These are phyloP conservation scores for Fusarium ramigenum DNA, from an alignment of 2,329 filamentous ascomycete genomes.

Conservation along the genomic window DNA sequence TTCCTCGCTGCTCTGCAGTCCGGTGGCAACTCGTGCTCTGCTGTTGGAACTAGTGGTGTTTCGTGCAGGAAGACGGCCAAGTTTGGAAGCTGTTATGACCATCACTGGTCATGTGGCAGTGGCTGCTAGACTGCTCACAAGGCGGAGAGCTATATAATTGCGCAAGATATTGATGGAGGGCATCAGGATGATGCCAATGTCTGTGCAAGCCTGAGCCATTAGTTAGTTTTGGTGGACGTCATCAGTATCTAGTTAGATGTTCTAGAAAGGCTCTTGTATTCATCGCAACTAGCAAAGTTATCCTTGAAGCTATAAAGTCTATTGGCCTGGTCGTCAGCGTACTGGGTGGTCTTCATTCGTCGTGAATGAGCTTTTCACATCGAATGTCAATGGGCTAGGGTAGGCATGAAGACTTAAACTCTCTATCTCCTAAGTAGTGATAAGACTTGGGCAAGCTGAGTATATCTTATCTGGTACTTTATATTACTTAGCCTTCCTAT, in stretches of 20 bases:
- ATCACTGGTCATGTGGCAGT: not conserved
- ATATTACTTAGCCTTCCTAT: no score
- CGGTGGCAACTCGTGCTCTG: not conserved
- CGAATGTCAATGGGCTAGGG: not conserved
- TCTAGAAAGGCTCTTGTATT: accelerated
- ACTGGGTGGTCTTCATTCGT: accelerated
- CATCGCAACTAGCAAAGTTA: accelerated
- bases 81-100: conserved; percentile 12
- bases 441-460: not conserved
- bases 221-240: no score
- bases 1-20: conserved; percentile 1
- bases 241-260: accelerated
- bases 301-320: accelerated
- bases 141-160: accelerated
- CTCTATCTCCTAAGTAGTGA: no score
- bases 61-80: not conserved
- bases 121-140: not conserved
- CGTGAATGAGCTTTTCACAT: not conserved
- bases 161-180: no score
- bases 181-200: no score
- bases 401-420: not conserved
- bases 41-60: not conserved
- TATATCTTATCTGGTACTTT: not conserved
- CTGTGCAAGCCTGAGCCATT: not conserved
- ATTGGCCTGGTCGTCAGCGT: no score